Evolutionary conservation across 2,329 filamentous ascomycete species (phyloP).

Genomic region (Trichoderma sp.): DNA sequence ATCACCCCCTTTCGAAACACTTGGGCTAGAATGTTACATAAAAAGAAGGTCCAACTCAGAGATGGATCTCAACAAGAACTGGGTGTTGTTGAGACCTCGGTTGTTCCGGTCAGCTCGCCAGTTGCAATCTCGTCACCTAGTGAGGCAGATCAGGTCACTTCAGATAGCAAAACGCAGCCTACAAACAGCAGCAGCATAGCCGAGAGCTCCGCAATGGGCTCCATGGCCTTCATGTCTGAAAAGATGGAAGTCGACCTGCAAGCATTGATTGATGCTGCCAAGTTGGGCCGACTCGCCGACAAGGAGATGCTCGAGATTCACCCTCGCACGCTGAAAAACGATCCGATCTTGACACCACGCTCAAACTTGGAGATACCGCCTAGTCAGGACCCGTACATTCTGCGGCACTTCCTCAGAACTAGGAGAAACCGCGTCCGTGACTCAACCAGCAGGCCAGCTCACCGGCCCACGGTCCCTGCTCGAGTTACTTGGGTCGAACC

Average conservation of each 20-base stretch:
- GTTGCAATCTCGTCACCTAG: not conserved
- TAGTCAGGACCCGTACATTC: slow-evolving; percentile 38
- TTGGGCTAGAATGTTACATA: slow-evolving; percentile 25
- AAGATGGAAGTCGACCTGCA: slow-evolving; percentile 30
- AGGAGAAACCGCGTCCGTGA: not conserved
- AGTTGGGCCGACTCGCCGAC: slow-evolving; percentile 25
- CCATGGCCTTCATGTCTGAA: slow-evolving; percentile 3
- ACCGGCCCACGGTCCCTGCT: slow-evolving; percentile 17
- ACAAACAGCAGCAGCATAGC: not conserved
- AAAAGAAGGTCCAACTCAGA: slow-evolving; percentile 26
- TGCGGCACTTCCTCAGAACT: slow-evolving; percentile 28
- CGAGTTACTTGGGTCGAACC: slow-evolving; percentile 25
- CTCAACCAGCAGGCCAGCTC: slow-evolving; percentile 1
- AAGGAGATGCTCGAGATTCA: slow-evolving; percentile 40
- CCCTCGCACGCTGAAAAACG: slow-evolving; percentile 39
- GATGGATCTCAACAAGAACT: slow-evolving; percentile 26
- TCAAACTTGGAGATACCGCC: slow-evolving; percentile 34
- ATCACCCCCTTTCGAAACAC: slow-evolving; percentile 25
- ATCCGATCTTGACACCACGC: slow-evolving; percentile 35
- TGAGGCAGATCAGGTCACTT: not conserved
- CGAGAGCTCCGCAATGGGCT: not conserved
- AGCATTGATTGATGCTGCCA: slow-evolving; percentile 33
- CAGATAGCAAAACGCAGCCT: not conserved
- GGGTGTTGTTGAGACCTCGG: slow-evolving; percentile 26
- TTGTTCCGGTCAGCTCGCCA: not conserved